A percentile compares a stretch with the other conserved stretches of the same genome.
Evolutionary conservation across 2,329 filamentous ascomycete species (phyloP).

Genomic region (Endothia cerciana): DNA sequence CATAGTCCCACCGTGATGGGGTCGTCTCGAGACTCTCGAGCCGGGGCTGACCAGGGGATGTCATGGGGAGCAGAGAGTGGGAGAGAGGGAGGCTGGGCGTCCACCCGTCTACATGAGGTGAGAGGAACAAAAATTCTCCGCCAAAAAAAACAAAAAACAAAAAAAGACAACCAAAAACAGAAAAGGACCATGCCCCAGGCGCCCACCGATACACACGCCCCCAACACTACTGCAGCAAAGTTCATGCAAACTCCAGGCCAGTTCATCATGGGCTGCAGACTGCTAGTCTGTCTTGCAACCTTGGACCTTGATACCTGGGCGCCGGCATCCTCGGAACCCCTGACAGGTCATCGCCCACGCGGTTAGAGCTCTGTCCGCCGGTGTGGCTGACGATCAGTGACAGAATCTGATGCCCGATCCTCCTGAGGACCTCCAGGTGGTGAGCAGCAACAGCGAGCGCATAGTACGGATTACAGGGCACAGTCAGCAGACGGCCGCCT

Average conservation of each 20-base stretch:
- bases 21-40: not conserved
- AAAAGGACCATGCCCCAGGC: too few relatives aligned
- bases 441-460: not conserved
- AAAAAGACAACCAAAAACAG: too few relatives aligned
- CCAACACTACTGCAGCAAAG: constrained; percentile 12
- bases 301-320: not conserved
- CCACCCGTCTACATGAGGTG: not conserved
- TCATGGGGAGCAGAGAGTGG: not conserved
- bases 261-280: not conserved
- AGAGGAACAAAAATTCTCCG: not conserved
- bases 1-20: not conserved
- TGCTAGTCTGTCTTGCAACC: not conserved
- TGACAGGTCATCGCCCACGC: not conserved
- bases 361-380: too few relatives aligned
- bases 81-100: not conserved
- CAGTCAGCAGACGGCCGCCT: constrained; percentile 10
- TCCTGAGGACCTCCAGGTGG: not conserved
- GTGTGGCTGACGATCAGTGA: constrained; percentile 1
- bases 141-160: too few relatives aligned
- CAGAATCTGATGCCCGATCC: not conserved
- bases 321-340: constrained; percentile 1
- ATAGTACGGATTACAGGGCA: not conserved
- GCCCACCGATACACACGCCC: constrained; percentile 6
- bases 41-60: not conserved
- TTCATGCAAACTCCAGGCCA: not conserved